A percentile compares a stretch with the other conserved stretches of the same genome.
Evolutionary conservation across 2,329 filamentous ascomycete genomes (phyloP).

Genomic region (Colletotrichum ledebouriae): DNA sequence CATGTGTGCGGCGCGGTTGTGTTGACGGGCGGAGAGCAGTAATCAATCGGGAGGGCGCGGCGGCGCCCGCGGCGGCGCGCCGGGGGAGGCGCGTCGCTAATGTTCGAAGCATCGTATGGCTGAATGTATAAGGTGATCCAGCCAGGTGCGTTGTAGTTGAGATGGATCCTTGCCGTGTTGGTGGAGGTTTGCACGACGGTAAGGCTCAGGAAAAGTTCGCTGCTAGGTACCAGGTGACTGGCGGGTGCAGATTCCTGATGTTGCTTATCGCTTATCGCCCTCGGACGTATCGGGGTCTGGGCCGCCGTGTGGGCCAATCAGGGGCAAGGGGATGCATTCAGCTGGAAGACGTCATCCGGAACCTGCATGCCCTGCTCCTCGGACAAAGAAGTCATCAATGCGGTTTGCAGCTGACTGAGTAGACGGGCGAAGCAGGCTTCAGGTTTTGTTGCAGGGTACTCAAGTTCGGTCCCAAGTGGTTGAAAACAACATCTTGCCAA

Average conservation of each 20-base stretch:
- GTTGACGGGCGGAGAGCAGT: background rate
- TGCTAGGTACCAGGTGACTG: conserved; percentile 19
- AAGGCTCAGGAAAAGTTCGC: conserved; percentile 37
- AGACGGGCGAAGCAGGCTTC: too few relatives aligned
- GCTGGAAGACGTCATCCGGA: conserved; percentile 35
- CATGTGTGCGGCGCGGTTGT: conserved; percentile 23
- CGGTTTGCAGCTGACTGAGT: too few relatives aligned
- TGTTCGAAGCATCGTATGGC: conserved; percentile 41
- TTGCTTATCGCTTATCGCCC: conserved; percentile 39
- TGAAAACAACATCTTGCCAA: too few relatives aligned
- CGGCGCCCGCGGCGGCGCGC: conserved; percentile 20
- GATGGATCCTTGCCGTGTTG: conserved; percentile 22
- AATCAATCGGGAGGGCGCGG: conserved; percentile 16
- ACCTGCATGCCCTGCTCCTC: background rate
- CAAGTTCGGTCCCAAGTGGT: too few relatives aligned
- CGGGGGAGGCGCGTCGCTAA: conserved; percentile 42
- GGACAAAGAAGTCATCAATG: background rate
- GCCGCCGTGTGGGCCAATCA: conserved; percentile 26
- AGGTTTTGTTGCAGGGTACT: too few relatives aligned
- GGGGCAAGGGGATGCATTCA: conserved; percentile 5
- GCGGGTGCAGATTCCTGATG: conserved; percentile 15
- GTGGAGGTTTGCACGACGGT: conserved; percentile 20
- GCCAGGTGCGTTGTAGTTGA: conserved; percentile 4
- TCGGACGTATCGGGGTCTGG: conserved; percentile 12
- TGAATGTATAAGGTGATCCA: background rate